Conservation (phyloP, 768 basidiomycete genomes). For the Podaxis sp. region DNA sequence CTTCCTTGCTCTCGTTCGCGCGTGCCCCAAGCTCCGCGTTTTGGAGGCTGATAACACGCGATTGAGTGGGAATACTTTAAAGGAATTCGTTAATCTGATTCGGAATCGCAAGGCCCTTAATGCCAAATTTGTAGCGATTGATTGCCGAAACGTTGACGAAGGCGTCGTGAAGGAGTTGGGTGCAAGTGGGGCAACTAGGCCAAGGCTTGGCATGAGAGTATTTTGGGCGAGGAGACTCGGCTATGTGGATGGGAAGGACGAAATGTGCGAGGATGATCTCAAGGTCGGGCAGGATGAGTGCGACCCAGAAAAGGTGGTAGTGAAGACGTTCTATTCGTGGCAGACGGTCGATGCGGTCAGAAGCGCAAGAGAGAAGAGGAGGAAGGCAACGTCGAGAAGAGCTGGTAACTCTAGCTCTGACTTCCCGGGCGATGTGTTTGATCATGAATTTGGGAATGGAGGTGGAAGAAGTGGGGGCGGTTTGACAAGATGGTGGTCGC, state of each 20-base stretch:
- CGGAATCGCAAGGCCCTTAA: constrained; percentile 45
- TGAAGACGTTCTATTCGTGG: constrained; percentile 87
- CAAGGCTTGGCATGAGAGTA: constrained; percentile 72
- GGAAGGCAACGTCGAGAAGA: constrained; percentile 48
- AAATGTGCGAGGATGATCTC: constrained; percentile 51
- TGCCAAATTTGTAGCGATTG: constrained; percentile 66
- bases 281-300: constrained; percentile 80
- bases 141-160: constrained; percentile 73
- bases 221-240: constrained; percentile 67
- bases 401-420: constrained; percentile 34
- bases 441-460: constrained; percentile 28
- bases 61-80: constrained; percentile 58
- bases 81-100: constrained; percentile 62
- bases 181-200: constrained; percentile 47
- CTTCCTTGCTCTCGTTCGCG: constrained; percentile 58
- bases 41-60: constrained; percentile 82
- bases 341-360: constrained; percentile 81
- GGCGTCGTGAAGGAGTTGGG: constrained; percentile 56
- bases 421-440: constrained; percentile 24
- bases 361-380: constrained; percentile 62
- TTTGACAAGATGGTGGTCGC: constrained; percentile 52
- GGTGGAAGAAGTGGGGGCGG: constrained; percentile 20
- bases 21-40: constrained; percentile 57
- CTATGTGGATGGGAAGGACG: constrained; percentile 72
- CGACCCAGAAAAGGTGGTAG: constrained; percentile 64